phyloP scores from a whole-genome alignment of 2,329 filamentous ascomycete species.

The Penicillium polonicum region DNA sequence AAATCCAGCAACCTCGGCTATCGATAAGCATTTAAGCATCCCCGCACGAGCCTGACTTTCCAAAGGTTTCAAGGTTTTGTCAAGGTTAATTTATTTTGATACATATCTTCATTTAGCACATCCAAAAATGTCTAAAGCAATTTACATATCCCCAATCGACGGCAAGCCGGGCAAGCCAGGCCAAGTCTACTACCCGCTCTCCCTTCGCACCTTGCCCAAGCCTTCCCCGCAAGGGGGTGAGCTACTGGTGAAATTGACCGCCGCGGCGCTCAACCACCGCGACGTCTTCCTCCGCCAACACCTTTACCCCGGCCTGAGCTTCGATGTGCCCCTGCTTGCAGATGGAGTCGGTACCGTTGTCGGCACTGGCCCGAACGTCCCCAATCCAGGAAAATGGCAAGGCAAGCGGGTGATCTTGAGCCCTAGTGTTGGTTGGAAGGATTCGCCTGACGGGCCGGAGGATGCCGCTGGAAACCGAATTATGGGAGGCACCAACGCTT shows the following conservation, averaged over 20 bases:
- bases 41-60: not conserved
- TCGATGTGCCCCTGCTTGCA: constrained; percentile 73
- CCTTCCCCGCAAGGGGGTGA: constrained; percentile 65
- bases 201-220: constrained; percentile 60
- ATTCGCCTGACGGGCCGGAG: constrained; percentile 72
- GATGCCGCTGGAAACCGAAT: constrained; percentile 44
- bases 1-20: not conserved
- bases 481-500: constrained; percentile 59
- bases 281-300: constrained; percentile 93
- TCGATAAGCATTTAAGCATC: constrained; percentile 1
- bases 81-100: not conserved
- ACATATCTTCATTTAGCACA: not conserved
- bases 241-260: constrained; percentile 71
- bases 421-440: constrained; percentile 75
- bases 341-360: constrained; percentile 79
- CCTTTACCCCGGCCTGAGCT: constrained; percentile 82
- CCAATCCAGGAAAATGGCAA: constrained; percentile 54
- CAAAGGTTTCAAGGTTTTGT: not conserved
- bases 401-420: constrained; percentile 73
- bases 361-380: constrained; percentile 56
- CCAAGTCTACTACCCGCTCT: constrained; percentile 66
- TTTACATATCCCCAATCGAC: constrained; percentile 55
- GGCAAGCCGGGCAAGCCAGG: constrained; percentile 70
- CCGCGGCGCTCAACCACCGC: constrained; percentile 87
- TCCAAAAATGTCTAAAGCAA: constrained; percentile 44